Evolutionary conservation across 805 yeast genomes (phyloP).

Genomic region (Wickerhamomyces pijperi): DNA sequence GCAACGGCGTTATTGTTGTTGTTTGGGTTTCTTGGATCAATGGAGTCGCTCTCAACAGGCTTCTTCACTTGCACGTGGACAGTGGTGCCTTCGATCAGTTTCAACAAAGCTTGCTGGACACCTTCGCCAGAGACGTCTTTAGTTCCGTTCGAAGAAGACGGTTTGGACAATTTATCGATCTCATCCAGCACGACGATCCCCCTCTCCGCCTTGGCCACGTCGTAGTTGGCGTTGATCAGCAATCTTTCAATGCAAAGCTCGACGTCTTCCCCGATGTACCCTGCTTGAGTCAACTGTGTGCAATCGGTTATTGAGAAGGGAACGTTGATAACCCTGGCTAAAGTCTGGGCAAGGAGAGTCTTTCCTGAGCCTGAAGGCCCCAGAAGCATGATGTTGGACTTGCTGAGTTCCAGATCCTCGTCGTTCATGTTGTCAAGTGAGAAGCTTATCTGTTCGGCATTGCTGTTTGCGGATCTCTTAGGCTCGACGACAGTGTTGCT

Average conservation of each 20-base stretch:
- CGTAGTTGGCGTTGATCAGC: conserved; percentile 36
- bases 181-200: conserved; percentile 55
- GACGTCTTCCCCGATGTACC: conserved; percentile 56
- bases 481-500: conserved; percentile 12
- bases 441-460: conserved; percentile 22
- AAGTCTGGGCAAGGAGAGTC: conserved; percentile 42
- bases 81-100: conserved; percentile 45
- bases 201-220: conserved; percentile 38
- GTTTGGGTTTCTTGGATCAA: conserved; percentile 13
- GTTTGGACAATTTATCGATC: conserved; percentile 44
- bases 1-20: conserved; percentile 22
- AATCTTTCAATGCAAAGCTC: conserved; percentile 45
- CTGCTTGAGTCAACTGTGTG: conserved; percentile 53
- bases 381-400: conserved; percentile 41
- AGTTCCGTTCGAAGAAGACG: conserved; percentile 32
- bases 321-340: conserved; percentile 39
- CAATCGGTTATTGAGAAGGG: conserved; percentile 54
- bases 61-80: conserved; percentile 36
- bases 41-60: conserved; percentile 22
- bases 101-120: conserved; percentile 48
- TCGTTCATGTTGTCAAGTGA: conserved; percentile 18
- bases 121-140: conserved; percentile 58
- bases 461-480: conserved; percentile 11
- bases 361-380: conserved; percentile 60
- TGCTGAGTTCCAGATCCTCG: conserved; percentile 36